Evolutionary conservation across 2,329 filamentous ascomycete genomes (phyloP).

Genomic region (Cercospora citrullina): DNA sequence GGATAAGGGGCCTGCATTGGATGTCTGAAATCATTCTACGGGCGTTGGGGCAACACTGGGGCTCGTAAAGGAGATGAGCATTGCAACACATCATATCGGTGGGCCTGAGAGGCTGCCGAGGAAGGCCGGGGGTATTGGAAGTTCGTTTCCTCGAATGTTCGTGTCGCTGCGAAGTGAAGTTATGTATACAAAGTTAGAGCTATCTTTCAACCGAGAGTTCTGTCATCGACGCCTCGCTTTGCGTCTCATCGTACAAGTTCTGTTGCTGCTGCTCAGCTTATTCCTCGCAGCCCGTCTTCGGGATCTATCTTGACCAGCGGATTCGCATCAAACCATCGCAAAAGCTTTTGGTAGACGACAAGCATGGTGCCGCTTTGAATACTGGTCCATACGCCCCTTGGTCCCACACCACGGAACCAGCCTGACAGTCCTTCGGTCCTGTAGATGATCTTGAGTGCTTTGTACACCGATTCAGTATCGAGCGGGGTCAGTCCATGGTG

Average conservation of each 20-base stretch:
- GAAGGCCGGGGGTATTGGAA: no score
- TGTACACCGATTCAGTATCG: constrained; percentile 85
- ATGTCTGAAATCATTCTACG: no score
- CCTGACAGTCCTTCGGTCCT: constrained; percentile 82
- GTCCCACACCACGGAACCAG: constrained; percentile 93
- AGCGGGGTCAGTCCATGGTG: constrained; percentile 76
- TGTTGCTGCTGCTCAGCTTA: constrained; percentile 8
- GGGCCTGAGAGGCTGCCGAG: no score
- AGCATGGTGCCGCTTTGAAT: constrained; percentile 97
- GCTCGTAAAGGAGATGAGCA: no score
- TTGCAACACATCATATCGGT: no score
- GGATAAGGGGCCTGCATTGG: constrained; percentile 53
- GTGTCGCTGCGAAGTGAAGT: not conserved
- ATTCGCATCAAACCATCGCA: constrained; percentile 71
- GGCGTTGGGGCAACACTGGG: no score
- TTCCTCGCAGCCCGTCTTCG: constrained; percentile 29
- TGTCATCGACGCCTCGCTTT: not conserved
- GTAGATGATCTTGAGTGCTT: constrained; percentile 84
- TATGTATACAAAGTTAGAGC: constrained; percentile 16
- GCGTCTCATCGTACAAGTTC: constrained; percentile 11
- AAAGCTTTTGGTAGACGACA: constrained; percentile 85
- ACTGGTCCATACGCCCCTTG: constrained; percentile 92
- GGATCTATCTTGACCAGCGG: constrained; percentile 39
- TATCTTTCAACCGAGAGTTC: not conserved
- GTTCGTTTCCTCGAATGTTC: no score